Evolutionary conservation across 495 filamentous ascomycete species (phyloP), one percentile per base, ranked within the genome.

Genomic region (Hypoxylon perforatum): DNA sequence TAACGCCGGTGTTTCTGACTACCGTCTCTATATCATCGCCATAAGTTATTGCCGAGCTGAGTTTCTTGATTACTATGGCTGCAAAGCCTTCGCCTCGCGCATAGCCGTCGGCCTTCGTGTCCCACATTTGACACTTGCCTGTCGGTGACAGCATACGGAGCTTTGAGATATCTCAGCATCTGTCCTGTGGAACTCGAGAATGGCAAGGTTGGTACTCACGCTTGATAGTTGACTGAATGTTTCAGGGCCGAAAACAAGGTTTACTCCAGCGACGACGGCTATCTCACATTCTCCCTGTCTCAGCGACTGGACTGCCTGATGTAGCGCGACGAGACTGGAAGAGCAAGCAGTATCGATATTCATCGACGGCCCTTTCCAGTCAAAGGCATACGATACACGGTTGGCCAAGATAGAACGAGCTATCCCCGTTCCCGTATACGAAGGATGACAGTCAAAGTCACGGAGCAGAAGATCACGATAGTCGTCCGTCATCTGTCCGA

Each of bases 21-120:
- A 91, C 69, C 15, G 80, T 82, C 10, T 87, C 79, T 25, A 91
- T 86, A 0, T 78, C 77, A 54, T 84, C 77, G 3, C 75, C 74
- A 53, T 81, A 78, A 0, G 23, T 10, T 3, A 80, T 14, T 1
- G 81, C 88, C 38, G 81, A 76, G 1, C 48, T 42, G 0, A 88
- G 69, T 10, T 50, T 61, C 69, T 90, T 90, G 5, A 90, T 25
- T 6, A 82, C 72, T 0, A 89, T 21, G 0, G 77, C 76, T 15
- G 70, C 79, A 14, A 87, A 54, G 2, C 80, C 87, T 53, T 91
- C 88, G 0, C 78, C 88, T 3, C 87, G 73, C 0, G 71, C 84
- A 72, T 86, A 91, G 0, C 88, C 88, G 68, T 87, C 74, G 0
- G 86, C 88, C 0, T 54, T 42, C 4, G 67, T 18, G 48, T 80